Base-by-base conservation (phyloP, 805 yeast species). In the Spencermartinsiella europaea region DNA sequence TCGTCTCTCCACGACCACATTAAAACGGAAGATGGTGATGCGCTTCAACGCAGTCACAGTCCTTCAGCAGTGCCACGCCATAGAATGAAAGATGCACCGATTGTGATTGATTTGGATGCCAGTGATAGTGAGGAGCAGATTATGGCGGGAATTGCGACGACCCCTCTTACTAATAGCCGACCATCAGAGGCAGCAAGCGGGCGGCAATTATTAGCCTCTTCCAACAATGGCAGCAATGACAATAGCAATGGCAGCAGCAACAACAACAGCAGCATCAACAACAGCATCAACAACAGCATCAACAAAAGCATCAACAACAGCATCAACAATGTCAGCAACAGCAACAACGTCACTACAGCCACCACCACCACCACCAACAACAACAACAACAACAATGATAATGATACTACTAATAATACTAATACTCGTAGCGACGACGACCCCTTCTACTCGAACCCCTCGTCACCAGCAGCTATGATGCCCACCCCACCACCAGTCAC, bases 71-170 rank as follows among this genome's bases (percentile, higher is more conserved):
- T 25, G 7, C 31, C 31, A 25, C 31, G 10, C 12, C 10, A 7
- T 25, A 7, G 31, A 25, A 7, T 7, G 10, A 25, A 25, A 12
- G 31, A 25, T 7, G 12, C 31, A 12, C 31, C 31, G 10, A 25
- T 25, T 25, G 31, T 25, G 12, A 25, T 25, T 7, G 31, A 25
- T 25, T 25, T 25, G 12, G 31, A 25, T 25, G 31, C 31, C 31
- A 25, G 31, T 25, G 42, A 38, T 25, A 38, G 42, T 15, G 42
- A 38, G 5, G 42, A 38, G 15, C 31, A 21, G 16, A 21, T 22
- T 7, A 22, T n/a, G 34, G 28, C 33, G 5, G 15, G 34, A 12
- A 5, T 20, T 5, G 34, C 15, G 17, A 5, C 10, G 40, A 21
- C 21, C 12, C 5, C 15, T 8, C n/a, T n/a, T n/a, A n/a, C n/a